These are phyloP conservation scores for Pyrenula aspistea DNA, from an alignment of 495 filamentous ascomycete species.

Conservation along the genomic window DNA sequence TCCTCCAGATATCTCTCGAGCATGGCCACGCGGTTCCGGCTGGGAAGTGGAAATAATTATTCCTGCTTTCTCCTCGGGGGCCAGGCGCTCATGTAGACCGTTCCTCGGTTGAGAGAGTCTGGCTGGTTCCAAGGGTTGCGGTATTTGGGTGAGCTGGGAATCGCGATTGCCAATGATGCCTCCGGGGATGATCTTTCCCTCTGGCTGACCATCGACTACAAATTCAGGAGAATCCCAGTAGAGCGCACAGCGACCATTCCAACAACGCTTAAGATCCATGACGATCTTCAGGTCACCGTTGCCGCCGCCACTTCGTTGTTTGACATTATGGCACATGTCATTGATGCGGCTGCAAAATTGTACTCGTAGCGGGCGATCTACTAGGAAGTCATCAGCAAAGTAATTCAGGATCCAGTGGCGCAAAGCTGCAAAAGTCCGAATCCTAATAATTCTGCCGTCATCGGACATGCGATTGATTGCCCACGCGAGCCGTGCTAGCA, in stretches of 20 bases:
- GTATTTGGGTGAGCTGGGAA: conserved; percentile 21
- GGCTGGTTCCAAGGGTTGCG: conserved; percentile 23
- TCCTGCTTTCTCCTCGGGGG: neutral
- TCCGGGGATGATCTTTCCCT: conserved; percentile 66
- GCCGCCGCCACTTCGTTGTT: conserved; percentile 35
- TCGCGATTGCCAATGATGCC: conserved; percentile 48
- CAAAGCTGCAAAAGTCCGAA: conserved; percentile 90
- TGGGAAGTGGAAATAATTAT: conserved; percentile 4
- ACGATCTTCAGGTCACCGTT: conserved; percentile 82
- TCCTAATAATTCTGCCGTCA: conserved; percentile 79
- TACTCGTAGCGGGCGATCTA: conserved; percentile 64
- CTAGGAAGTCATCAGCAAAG: conserved; percentile 88
- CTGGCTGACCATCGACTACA: conserved; percentile 36
- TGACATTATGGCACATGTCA: conserved; percentile 52
- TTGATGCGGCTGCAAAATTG: conserved; percentile 79
- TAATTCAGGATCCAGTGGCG: conserved; percentile 99
- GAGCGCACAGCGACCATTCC: conserved; percentile 77
- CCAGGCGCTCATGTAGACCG: conserved; percentile 1
- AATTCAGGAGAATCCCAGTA: conserved; percentile 72
- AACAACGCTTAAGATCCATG: conserved; percentile 90
- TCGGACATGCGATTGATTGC: conserved; percentile 72
- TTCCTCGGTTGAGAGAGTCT: conserved; percentile 1
- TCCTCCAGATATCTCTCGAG: conserved; percentile 30
- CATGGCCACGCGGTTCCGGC: conserved; percentile 18
- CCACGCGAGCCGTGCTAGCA: conserved; percentile 79